Percentiles rank a stretch among this genome's conserved stretches.
Evolutionary conservation across 1,284 basidiomycete genomes (phyloP).

Genomic region (Cutaneotrichosporon spelunceum): DNA sequence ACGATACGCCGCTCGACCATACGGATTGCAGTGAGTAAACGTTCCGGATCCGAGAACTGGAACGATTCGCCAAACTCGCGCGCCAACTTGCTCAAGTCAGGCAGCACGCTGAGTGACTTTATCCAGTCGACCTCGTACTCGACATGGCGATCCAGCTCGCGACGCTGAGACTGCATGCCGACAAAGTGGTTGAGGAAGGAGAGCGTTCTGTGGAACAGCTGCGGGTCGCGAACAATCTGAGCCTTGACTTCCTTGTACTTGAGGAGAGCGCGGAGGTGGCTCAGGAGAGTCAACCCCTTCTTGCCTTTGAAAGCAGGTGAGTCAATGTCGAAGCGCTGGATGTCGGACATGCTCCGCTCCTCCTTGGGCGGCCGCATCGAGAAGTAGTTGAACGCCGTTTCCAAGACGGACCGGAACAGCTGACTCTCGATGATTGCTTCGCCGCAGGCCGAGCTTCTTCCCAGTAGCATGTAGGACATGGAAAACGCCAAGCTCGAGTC

Average conservation of each 20-base stretch:
- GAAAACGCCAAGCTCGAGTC: conserved; percentile 85
- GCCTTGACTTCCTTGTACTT: conserved; percentile 69
- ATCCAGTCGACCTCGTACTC: conserved; percentile 97
- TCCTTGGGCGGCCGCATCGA: background rate
- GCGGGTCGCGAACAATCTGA: conserved; percentile 64
- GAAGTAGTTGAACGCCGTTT: conserved; percentile 81
- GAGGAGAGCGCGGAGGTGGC: conserved; percentile 65
- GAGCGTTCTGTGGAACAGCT: conserved; percentile 60
- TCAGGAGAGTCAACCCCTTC: conserved; percentile 85
- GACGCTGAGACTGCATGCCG: conserved; percentile 81
- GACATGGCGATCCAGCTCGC: conserved; percentile 76
- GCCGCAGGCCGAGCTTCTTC: conserved; percentile 72
- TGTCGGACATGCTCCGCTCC: conserved; percentile 2
- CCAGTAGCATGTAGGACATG: conserved; percentile 84
- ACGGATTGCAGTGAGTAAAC: conserved; percentile 66
- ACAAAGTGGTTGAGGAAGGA: conserved; percentile 79
- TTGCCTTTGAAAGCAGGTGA: conserved; percentile 84
- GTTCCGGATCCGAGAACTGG: conserved; percentile 57
- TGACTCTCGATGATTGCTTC: conserved; percentile 70
- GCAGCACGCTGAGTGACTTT: conserved; percentile 84
- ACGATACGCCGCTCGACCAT: conserved; percentile 71
- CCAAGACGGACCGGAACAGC: conserved; percentile 70
- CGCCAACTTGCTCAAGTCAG: conserved; percentile 80
- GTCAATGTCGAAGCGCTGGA: conserved; percentile 65
- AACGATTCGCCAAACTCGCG: conserved; percentile 78